Percentiles rank a stretch among this genome's conserved stretches.
Evolutionary conservation across 148 eudicot species (phyloP).

Genomic region (Cornus controversa): DNA sequence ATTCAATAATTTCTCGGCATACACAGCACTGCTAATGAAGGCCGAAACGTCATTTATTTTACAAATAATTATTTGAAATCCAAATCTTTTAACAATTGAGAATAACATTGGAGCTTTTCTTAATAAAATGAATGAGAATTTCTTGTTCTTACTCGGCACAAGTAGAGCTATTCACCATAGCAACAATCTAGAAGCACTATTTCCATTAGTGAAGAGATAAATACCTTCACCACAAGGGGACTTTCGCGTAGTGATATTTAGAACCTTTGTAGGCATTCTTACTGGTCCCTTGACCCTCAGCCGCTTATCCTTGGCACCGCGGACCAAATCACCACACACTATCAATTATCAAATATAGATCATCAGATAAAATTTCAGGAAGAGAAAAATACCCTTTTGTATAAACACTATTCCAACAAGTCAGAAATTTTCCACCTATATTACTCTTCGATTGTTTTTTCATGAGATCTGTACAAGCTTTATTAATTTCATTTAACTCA

Average conservation of each 20-base stretch:
- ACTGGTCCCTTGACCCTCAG: constrained; percentile 97
- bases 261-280: constrained; percentile 95
- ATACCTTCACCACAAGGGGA: constrained; percentile 99
- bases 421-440: too few species aligned
- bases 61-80: neutral
- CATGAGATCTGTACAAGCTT: too few species aligned
- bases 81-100: too few species aligned
- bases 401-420: too few species aligned
- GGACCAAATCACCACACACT: constrained; percentile 90
- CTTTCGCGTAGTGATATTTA: constrained; percentile 84
- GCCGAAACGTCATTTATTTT: too few species aligned
- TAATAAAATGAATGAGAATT: too few species aligned
- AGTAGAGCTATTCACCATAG: neutral
- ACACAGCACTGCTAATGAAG: too few species aligned
- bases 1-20: too few species aligned
- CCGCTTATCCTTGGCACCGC: constrained; percentile 94
- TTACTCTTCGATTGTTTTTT: too few species aligned
- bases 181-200: neutral
- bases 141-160: neutral
- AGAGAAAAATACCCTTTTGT: neutral
- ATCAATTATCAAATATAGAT: neutral
- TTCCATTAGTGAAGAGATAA: neutral
- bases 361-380: too few species aligned
- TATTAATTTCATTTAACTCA: too few species aligned
- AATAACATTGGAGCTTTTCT: neutral